Conservation (phyloP, 768 basidiomycete species). For the Butyriboletus loyo region DNA sequence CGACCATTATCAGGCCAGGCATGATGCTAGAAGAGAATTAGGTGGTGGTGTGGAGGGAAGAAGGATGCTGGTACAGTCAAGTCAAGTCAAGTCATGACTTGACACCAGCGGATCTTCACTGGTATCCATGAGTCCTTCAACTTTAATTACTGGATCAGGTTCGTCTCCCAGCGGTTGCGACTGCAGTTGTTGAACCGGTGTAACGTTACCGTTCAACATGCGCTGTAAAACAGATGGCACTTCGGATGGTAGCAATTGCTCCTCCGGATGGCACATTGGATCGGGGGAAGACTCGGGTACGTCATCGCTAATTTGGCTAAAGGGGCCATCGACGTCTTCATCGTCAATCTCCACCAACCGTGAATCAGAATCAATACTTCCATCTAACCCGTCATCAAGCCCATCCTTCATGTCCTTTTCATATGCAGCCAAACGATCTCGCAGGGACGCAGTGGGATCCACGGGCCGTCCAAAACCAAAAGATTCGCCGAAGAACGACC, state of each 20-base stretch:
- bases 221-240: conserved; percentile 45
- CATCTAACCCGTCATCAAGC: conserved; percentile 26
- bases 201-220: conserved; percentile 45
- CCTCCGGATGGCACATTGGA: conserved; percentile 20
- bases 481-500: conserved; percentile 50
- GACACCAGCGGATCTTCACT: conserved; percentile 58
- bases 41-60: not conserved
- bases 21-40: conserved; percentile 8
- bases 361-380: conserved; percentile 16
- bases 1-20: conserved; percentile 7
- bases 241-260: conserved; percentile 36
- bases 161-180: conserved; percentile 53
- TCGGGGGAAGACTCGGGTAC: conserved; percentile 27
- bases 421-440: conserved; percentile 60
- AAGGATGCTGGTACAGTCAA: not conserved
- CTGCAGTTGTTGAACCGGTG: conserved; percentile 48
- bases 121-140: conserved; percentile 62
- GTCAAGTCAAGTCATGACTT: conserved; percentile 26
- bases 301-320: conserved; percentile 34
- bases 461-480: conserved; percentile 43
- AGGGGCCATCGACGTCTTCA: conserved; percentile 30
- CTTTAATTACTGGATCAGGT: conserved; percentile 49
- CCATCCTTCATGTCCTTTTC: conserved; percentile 47
- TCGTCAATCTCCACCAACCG: conserved; percentile 34
- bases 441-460: conserved; percentile 56